phyloP scores from a whole-genome alignment of 768 basidiomycete genomes.

The Kwoniella sp. region DNA sequence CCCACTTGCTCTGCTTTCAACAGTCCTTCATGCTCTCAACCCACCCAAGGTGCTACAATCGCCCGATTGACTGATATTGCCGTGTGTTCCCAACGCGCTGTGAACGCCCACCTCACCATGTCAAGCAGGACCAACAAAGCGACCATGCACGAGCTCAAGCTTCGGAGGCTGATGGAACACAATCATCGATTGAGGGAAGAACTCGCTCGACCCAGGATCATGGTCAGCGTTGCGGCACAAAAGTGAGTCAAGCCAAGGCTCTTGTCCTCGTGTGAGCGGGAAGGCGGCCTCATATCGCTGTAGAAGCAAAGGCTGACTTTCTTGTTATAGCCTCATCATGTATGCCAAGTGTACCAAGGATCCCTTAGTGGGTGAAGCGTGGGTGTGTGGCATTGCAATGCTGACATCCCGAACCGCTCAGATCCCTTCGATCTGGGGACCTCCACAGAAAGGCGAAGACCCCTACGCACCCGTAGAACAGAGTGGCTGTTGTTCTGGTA shows the following conservation, averaged over 20 bases:
- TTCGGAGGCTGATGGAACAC: conserved; percentile 85
- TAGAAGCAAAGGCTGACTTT: background rate
- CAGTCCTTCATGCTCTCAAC: no score
- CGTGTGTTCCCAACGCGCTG: no score
- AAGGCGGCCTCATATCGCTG: background rate
- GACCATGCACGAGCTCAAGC: conserved; percentile 97
- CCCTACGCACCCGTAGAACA: conserved; percentile 75
- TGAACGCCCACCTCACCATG: conserved; percentile 13
- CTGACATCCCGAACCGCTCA: conserved; percentile 42
- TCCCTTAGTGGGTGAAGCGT: conserved; percentile 40
- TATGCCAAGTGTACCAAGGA: conserved; percentile 94
- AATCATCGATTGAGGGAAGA: conserved; percentile 90
- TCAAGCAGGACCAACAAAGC: conserved; percentile 56
- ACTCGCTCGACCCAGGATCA: conserved; percentile 75
- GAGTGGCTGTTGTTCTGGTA: conserved; percentile 49
- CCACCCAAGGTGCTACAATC: no score
- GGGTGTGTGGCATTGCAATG: background rate
- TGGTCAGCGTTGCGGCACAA: conserved; percentile 85
- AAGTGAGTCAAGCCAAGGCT: conserved; percentile 57
- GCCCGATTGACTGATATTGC: no score
- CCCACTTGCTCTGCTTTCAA: no score
- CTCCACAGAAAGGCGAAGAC: conserved; percentile 83
- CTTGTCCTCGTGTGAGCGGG: background rate
- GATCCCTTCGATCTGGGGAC: conserved; percentile 99
- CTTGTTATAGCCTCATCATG: conserved; percentile 67